Evolutionary conservation across 2,329 filamentous ascomycete genomes (phyloP).

Genomic region (Westerdykella ornata): DNA sequence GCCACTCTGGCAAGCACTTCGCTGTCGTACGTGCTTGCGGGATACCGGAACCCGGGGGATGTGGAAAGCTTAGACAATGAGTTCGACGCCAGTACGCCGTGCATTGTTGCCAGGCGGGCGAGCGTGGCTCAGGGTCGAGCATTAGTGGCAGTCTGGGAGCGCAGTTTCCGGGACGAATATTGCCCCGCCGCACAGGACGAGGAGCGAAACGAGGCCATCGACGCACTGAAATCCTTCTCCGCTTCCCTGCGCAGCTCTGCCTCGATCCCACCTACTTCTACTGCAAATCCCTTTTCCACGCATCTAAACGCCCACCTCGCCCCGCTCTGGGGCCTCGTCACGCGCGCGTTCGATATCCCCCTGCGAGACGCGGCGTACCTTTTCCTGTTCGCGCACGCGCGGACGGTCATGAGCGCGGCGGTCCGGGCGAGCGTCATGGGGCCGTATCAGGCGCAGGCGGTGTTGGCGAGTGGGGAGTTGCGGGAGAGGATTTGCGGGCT

Average conservation of each 20-base stretch:
- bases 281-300: constrained; percentile 8
- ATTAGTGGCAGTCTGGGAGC: constrained; percentile 68
- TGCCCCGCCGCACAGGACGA: background rate
- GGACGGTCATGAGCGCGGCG: constrained; percentile 68
- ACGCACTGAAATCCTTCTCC: constrained; percentile 27
- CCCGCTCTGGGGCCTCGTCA: constrained; percentile 63
- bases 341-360: constrained; percentile 54
- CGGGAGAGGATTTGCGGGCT: constrained; percentile 52
- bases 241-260: constrained; percentile 17
- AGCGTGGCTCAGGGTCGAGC: constrained; percentile 70
- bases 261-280: too few relatives aligned
- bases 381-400: constrained; percentile 69
- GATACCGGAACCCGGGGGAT: constrained; percentile 49
- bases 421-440: constrained; percentile 73
- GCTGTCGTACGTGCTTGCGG: constrained; percentile 67
- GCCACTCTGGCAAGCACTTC: constrained; percentile 64
- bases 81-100: constrained; percentile 69
- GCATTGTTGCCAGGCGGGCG: constrained; percentile 70
- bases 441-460: constrained; percentile 69
- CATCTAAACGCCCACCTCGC: constrained; percentile 55
- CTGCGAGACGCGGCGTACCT: constrained; percentile 63
- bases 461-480: constrained; percentile 58
- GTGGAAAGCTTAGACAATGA: constrained; percentile 62
- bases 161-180: constrained; percentile 50
- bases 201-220: constrained; percentile 9